A percentile compares a stretch with the other conserved stretches of the same genome.
These are phyloP conservation scores for Elsinoe batatas DNA, from an alignment of 2,329 filamentous ascomycete species.

Conservation along the genomic window DNA sequence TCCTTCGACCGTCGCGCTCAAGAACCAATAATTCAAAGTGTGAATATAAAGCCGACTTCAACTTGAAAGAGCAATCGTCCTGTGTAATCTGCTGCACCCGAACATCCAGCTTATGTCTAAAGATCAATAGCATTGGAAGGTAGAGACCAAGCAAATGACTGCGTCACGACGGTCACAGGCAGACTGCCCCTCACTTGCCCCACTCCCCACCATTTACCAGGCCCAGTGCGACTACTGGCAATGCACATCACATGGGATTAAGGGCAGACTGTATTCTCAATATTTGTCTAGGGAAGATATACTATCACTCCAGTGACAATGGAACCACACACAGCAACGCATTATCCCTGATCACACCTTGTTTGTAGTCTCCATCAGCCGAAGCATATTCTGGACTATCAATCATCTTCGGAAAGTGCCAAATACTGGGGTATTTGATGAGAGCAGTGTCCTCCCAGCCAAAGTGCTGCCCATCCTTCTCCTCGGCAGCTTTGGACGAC, in stretches of 20 bases:
- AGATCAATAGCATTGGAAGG: too few relatives aligned
- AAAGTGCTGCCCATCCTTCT: slow-evolving; percentile 10
- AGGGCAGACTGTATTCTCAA: too few relatives aligned
- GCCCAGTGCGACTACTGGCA: too few relatives aligned
- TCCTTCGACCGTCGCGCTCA: neutral
- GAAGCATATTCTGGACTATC: slow-evolving; percentile 20
- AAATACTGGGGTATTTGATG: slow-evolving; percentile 19
- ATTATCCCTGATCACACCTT: slow-evolving; percentile 19
- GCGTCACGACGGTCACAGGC: too few relatives aligned
- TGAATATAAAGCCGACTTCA: too few relatives aligned
- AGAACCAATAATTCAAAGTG: neutral
- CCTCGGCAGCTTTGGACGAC: slow-evolving; percentile 13
- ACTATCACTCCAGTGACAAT: neutral
- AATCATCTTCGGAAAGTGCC: slow-evolving; percentile 21
- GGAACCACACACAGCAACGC: slow-evolving; percentile 19
- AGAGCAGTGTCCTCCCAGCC: slow-evolving; percentile 18
- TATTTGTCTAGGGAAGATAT: neutral
- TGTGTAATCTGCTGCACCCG: too few relatives aligned
- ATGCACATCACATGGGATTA: too few relatives aligned
- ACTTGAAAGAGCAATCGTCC: too few relatives aligned
- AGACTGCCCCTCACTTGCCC: neutral
- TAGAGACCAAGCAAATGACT: too few relatives aligned
- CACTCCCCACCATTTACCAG: neutral
- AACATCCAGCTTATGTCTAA: too few relatives aligned
- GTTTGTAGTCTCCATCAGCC: slow-evolving; percentile 20